These are phyloP conservation scores for Triticum monococcum DNA, from an alignment of 176 grass and related monocot genomes.

Conservation along the genomic window DNA sequence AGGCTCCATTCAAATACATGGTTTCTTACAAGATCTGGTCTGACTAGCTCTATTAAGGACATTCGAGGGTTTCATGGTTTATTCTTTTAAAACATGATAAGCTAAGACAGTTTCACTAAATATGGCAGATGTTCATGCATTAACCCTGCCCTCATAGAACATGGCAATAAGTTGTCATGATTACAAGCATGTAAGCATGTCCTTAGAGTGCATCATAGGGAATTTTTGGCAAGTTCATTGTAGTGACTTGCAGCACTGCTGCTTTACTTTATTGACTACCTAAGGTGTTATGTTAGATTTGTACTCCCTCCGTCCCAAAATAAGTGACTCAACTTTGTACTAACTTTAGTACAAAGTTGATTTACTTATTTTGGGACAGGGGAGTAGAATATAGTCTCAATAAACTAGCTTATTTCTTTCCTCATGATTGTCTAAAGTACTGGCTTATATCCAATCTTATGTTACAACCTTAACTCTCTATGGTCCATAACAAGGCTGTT, in stretches of 20 bases:
- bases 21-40: not conserved
- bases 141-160: not conserved
- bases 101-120: not conserved
- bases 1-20: not conserved
- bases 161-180: not conserved
- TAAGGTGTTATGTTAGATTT: not conserved
- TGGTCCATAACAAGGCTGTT: not conserved
- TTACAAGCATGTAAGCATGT: not conserved
- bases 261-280: not conserved
- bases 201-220: not conserved
- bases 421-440: not conserved
- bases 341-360: no score
- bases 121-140: not conserved
- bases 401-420: conserved; percentile 5
- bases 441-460: not conserved
- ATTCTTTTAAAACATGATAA: not conserved
- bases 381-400: not conserved
- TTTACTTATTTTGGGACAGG: no score
- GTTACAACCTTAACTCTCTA: not conserved
- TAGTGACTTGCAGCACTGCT: not conserved
- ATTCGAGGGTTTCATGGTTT: not conserved
- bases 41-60: not conserved
- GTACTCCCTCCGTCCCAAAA: not conserved
- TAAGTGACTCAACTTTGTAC: no score
- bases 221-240: not conserved